Evolutionary conservation across 1,284 basidiomycete genomes (phyloP).

Genomic region (Termitomyces sp.): DNA sequence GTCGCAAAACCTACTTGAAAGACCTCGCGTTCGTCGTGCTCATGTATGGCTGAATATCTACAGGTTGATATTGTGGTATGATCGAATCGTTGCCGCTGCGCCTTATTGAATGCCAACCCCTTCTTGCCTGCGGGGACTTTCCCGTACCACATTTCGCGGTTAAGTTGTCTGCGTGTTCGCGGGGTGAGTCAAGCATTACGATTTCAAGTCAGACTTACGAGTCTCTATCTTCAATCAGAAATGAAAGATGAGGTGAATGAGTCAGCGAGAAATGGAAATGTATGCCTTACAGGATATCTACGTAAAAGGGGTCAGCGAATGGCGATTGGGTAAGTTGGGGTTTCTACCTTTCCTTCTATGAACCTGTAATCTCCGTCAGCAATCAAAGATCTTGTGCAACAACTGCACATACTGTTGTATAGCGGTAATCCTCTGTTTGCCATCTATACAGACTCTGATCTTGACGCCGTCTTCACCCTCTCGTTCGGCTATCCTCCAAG

Average conservation of each 20-base stretch:
- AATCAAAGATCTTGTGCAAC: not conserved
- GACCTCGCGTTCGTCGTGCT: constrained; percentile 58
- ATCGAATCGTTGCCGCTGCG: constrained; percentile 41
- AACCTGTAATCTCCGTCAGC: constrained; percentile 35
- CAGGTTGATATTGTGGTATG: constrained; percentile 56
- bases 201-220: constrained; percentile 33
- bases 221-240: constrained; percentile 39
- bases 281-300: constrained; percentile 43
- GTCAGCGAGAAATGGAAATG: constrained; percentile 7
- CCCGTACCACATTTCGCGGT: constrained; percentile 45
- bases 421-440: constrained; percentile 70
- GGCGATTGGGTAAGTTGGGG: constrained; percentile 11
- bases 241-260: not conserved
- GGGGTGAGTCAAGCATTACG: not conserved
- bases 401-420: constrained; percentile 42
- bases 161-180: constrained; percentile 25
- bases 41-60: constrained; percentile 52
- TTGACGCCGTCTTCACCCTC: constrained; percentile 42
- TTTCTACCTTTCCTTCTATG: constrained; percentile 49
- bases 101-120: constrained; percentile 32
- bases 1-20: constrained; percentile 46
- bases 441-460: constrained; percentile 58
- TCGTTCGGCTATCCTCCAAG: constrained; percentile 30
- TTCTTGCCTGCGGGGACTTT: constrained; percentile 19
- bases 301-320: constrained; percentile 1